Percentiles rank a stretch among this genome's conserved stretches.
phyloP scores from a whole-genome alignment of 352 stramenopile species.

The Thalassiosira gravida region DNA sequence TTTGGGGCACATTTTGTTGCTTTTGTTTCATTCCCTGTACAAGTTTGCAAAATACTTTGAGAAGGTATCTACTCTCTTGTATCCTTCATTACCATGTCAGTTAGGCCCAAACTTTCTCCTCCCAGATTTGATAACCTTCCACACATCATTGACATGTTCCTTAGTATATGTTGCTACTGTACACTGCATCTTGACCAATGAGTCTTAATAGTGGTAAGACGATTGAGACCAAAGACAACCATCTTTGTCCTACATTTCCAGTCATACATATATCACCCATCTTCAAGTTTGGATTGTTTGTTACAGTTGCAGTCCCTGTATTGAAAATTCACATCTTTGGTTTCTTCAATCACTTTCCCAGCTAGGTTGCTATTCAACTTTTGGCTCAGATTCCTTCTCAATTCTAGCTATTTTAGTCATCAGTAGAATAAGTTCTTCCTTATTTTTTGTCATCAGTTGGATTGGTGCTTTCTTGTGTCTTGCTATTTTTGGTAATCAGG shows the following conservation, averaged over 20 bases:
- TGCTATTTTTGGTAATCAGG: no score
- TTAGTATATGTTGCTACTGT: neutral
- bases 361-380: neutral
- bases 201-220: neutral
- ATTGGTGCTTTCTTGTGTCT: no score
- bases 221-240: neutral
- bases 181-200: conserved; percentile 6
- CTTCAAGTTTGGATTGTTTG: neutral
- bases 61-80: neutral
- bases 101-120: neutral
- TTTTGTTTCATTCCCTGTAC: neutral
- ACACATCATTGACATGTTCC: neutral
- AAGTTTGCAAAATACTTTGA: neutral
- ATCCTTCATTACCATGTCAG: neutral
- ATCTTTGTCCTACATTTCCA: neutral
- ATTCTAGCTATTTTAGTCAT: no score
- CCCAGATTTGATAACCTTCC: neutral
- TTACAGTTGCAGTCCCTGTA: conserved; percentile 1
- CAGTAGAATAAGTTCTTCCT: no score
- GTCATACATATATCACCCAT: neutral
- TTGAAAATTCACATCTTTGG: neutral
- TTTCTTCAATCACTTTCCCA: conserved; percentile 24
- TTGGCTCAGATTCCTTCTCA: no score
- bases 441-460: no score
- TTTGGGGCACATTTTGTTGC: neutral